Percentiles rank a stretch among this genome's conserved stretches.
These are phyloP conservation scores for Antrodiella citrinella DNA, from an alignment of 768 basidiomycete genomes.

Conservation along the genomic window DNA sequence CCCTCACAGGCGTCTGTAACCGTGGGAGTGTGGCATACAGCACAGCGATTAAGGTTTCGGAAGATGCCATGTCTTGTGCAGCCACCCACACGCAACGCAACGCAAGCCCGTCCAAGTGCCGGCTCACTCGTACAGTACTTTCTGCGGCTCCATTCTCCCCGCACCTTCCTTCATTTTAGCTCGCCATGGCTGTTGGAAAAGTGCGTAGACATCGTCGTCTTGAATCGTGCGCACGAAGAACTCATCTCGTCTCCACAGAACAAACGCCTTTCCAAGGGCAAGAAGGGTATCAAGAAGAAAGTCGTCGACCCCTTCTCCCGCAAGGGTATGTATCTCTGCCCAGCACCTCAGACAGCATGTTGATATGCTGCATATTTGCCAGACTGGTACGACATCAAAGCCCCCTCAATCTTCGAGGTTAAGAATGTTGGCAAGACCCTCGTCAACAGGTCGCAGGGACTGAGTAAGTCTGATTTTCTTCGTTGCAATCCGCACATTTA, in stretches of 20 bases:
- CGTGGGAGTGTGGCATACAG: conserved; percentile 46
- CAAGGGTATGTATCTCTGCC: conserved; percentile 64
- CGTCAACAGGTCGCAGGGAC: conserved; percentile 94
- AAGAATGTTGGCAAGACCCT: conserved; percentile 98
- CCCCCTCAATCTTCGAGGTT: conserved; percentile 94
- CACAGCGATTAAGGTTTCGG: conserved; percentile 42
- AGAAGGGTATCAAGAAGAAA: conserved; percentile 99
- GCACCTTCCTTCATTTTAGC: conserved; percentile 28
- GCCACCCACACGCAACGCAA: conserved; percentile 2
- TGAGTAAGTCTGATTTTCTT: conserved; percentile 59
- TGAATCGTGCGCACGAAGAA: not conserved
- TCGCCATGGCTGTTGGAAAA: conserved; percentile 85
- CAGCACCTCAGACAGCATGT: not conserved
- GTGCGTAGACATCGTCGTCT: conserved; percentile 30
- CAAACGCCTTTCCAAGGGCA: conserved; percentile 96
- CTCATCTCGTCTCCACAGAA: conserved; percentile 45
- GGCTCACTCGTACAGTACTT: conserved; percentile 33
- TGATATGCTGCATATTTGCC: conserved; percentile 6
- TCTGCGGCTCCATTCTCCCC: conserved; percentile 29
- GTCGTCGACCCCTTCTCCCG: conserved; percentile 99
- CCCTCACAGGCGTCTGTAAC: conserved; percentile 3
- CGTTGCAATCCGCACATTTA: no score
- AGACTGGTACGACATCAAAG: conserved; percentile 99
- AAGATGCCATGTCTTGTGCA: not conserved
- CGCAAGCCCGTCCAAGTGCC: conserved; percentile 46